phyloP scores from a whole-genome alignment of 179 eudicot genomes.

The Gypsophila paniculata region DNA sequence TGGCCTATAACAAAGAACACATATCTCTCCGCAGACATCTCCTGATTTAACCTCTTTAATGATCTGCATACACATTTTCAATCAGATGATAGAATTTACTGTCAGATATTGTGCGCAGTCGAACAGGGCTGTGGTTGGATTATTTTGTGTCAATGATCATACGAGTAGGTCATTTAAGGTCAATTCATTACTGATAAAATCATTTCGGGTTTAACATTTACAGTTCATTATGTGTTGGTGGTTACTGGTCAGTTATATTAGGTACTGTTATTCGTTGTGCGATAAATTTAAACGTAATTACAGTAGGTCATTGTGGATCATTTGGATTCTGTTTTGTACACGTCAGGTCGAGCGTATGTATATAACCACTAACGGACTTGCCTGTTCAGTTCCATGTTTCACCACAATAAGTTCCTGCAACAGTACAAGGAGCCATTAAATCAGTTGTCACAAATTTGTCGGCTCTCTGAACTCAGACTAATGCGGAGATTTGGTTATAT shows the following conservation, averaged over 20 bases:
- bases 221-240: too few species aligned
- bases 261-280: too few species aligned
- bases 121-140: too few species aligned
- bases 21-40: conserved; percentile 70
- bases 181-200: too few species aligned
- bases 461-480: neutral
- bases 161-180: too few species aligned
- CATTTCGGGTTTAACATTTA: too few species aligned
- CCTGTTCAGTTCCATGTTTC: conserved; percentile 56
- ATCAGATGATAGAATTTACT: neutral
- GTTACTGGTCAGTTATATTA: too few species aligned
- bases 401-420: conserved; percentile 51
- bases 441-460: conserved; percentile 20
- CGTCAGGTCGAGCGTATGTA: neutral
- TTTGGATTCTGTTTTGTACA: too few species aligned
- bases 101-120: too few species aligned
- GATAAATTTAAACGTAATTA: too few species aligned
- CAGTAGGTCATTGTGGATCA: too few species aligned
- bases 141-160: too few species aligned
- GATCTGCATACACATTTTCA: conserved; percentile 28
- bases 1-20: conserved; percentile 79
- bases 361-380: conserved; percentile 24
- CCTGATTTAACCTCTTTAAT: conserved; percentile 61
- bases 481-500: neutral
- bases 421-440: conserved; percentile 26